Base-by-base conservation (phyloP, 805 yeast species). In the Lipomyces starkeyi region DNA sequence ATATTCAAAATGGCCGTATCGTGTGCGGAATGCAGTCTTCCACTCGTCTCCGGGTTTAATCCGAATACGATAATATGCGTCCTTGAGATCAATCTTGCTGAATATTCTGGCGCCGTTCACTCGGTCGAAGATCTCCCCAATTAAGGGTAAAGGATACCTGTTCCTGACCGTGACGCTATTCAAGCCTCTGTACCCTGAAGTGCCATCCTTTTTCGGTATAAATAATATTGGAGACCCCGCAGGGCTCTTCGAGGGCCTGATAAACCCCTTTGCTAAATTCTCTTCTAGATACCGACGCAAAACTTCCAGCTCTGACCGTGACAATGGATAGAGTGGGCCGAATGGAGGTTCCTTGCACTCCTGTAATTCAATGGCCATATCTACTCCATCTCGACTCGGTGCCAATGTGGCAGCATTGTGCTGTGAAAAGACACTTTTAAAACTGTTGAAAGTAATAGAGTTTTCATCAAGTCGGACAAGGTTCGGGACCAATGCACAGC, bases 1-100 rank as follows among this genome's bases (percentile, higher is more conserved):
- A 66, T 70, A 76, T 56, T 76, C 72, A 60, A 61, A 75, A 5
- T 66, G 64, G 14, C 77, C 79, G 8, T 22, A 7, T 2, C 37
- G 66, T 0, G 76, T 70, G 9, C 29, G 37, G 29, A 27, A n/a
- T n/a, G n/a, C n/a, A 7, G 70, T 73, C 40, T 75, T 69, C 37
- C 25, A n/a, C 13, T 49, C 59, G 22, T 65, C 68, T 3, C 49
- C 64, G 1, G 61, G 53, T 13, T 27, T 17, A 3, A 61, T 35
- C 14, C 64, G 34, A 3, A 65, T 43, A 17, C 37, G 68, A 22
- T 65, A 32, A 20, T 65, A 61, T 0, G 74, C 76, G 4, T 62
- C 62, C 40, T 58, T 43, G 17, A 74, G 61, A 55, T 74, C 74
- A 22, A 74, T 57, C 43, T 71, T 73, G 7, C 72, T 59, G 34